Evolutionary conservation across 2,329 filamentous ascomycete genomes (phyloP), one percentile per base, ranked within the genome.

Genomic region (Aspergillus neotritici): DNA sequence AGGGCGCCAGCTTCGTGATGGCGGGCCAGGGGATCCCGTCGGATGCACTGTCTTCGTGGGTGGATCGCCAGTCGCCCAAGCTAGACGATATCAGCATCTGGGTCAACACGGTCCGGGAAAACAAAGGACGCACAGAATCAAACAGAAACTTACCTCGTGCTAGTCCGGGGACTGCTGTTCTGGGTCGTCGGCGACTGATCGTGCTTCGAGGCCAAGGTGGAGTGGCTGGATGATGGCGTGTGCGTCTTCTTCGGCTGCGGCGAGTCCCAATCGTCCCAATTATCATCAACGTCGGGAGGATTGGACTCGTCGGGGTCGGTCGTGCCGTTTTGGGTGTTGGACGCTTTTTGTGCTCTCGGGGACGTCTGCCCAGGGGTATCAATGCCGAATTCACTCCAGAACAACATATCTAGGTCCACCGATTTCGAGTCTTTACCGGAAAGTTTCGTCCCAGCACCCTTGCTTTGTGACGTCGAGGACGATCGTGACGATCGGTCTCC

Each of bases 1-100:
- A 82, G 0, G 89, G 86, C 7, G 80, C 78, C 33, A 89, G 69
- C 51, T 83, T 82, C 60, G 82, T 83, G 43, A 94, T 76, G 37
- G 84, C 78, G 37, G 83, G 82, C 69, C 87, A 87, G 21, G 85
- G 72, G 11, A 75, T 71, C 40, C 64, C 62, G 39, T 71, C 68
- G 31, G 63, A 60, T 11, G 62, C 57, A 38, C 54, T 63, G 12
- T 56, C 53, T 31, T 59, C 49, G 34, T 59, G 50, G 40, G 46
- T 47, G 16, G 55, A 51, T 48, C 60, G 63, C 56, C 62, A 63
- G 44, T 69, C 64, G 44, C 62, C 60, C 54, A 67, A 66, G 53
- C 66, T 70, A 52, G 9, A 37, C 39, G 34, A 48, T 44, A 54
- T 63, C 56, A 62, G 57, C 57, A 52, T 50, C 56, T 57, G 48